Evolutionary conservation across 73 alveolate genomes (phyloP).

Genomic region (Tetrahymena elliotti): DNA sequence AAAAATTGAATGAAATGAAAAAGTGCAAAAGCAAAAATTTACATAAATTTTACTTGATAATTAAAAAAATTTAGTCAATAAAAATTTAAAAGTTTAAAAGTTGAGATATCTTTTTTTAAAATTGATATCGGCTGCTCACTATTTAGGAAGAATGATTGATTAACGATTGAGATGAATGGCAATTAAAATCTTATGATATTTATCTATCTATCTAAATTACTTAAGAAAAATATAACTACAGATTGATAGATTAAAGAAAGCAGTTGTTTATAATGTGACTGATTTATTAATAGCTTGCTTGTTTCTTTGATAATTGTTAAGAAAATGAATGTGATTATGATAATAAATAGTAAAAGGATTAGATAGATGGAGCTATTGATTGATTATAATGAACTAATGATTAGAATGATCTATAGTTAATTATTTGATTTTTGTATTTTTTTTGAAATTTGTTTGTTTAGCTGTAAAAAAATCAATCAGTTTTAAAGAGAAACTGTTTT

Average conservation of each 20-base stretch:
- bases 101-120: background rate
- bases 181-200: background rate
- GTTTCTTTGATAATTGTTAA: background rate
- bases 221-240: background rate
- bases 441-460: background rate
- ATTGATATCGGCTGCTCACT: background rate
- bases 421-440: background rate
- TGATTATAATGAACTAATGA: background rate
- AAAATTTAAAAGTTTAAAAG: no score
- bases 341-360: background rate
- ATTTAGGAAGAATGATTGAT: background rate
- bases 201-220: background rate
- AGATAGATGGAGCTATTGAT: background rate
- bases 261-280: background rate
- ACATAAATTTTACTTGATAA: background rate
- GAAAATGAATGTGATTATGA: background rate
- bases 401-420: background rate
- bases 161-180: background rate
- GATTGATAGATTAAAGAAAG: background rate
- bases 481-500: background rate
- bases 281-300: background rate
- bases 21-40: no score
- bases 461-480: background rate
- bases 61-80: background rate
- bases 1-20: no score